phyloP scores from a whole-genome alignment of 2,329 filamentous ascomycete genomes.

The Colletotrichum sp. region DNA sequence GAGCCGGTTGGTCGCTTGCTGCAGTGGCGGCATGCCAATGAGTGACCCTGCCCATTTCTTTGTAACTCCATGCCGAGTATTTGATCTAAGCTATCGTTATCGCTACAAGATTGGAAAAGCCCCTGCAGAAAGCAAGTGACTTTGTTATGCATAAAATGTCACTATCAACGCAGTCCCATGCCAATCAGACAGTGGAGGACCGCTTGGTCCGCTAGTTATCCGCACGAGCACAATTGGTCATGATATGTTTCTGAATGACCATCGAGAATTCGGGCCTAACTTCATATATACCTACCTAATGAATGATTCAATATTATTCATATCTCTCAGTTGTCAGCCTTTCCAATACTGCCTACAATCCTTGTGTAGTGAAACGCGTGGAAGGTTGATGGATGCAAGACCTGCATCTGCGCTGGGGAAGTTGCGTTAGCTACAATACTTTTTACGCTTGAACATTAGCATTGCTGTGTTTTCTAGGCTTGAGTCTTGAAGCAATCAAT shows the following conservation, averaged over 20 bases:
- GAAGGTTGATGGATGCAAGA: neutral
- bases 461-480: neutral
- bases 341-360: neutral
- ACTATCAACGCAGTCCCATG: neutral
- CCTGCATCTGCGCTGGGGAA: neutral
- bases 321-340: neutral
- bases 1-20: neutral
- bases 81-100: neutral
- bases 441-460: neutral
- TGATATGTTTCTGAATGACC: neutral
- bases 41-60: neutral
- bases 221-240: neutral
- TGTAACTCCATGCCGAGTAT: neutral
- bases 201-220: neutral
- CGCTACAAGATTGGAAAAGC: neutral
- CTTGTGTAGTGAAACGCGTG: neutral
- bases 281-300: neutral
- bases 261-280: neutral
- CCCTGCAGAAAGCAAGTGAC: neutral
- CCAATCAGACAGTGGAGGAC: neutral
- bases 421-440: neutral
- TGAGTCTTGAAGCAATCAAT: neutral
- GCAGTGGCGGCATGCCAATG: neutral
- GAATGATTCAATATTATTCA: neutral
- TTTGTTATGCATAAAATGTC: neutral